Percentiles rank a stretch among this genome's conserved stretches.
These are phyloP conservation scores for Ophiognomonia clavigignenti-juglandacearum DNA, from an alignment of 2,329 filamentous ascomycete genomes.

Conservation along the genomic window DNA sequence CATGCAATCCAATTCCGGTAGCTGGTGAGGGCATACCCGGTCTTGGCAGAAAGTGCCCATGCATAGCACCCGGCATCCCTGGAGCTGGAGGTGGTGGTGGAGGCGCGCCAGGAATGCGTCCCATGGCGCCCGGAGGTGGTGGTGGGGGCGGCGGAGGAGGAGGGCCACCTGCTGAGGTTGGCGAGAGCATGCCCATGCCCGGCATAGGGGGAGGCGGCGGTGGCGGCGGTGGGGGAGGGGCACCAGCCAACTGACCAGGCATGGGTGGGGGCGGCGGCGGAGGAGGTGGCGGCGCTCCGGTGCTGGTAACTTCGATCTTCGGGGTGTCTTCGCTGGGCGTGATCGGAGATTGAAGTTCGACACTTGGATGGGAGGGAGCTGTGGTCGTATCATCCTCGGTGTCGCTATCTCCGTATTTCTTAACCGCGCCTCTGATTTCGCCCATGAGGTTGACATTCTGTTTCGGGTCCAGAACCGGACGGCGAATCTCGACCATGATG, in stretches of 20 bases:
- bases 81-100: constrained; percentile 10
- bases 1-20: constrained; percentile 65
- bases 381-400: constrained; percentile 67
- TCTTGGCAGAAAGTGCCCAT: constrained; percentile 71
- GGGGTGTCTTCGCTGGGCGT: constrained; percentile 60
- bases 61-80: constrained; percentile 58
- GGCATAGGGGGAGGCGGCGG: constrained; percentile 42
- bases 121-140: constrained; percentile 37
- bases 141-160: constrained; percentile 36
- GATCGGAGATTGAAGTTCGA: constrained; percentile 65
- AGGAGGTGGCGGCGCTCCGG: constrained; percentile 33
- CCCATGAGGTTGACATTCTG: constrained; percentile 60
- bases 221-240: constrained; percentile 37
- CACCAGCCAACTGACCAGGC: constrained; percentile 27
- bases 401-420: constrained; percentile 67
- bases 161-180: constrained; percentile 20
- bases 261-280: constrained; percentile 21
- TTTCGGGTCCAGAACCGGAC: constrained; percentile 62
- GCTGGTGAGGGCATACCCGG: constrained; percentile 49
- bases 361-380: constrained; percentile 68
- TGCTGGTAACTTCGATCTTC: constrained; percentile 53
- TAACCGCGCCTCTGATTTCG: constrained; percentile 73
- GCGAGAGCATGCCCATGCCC: constrained; percentile 20
- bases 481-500: constrained; percentile 70
- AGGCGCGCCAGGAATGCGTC: constrained; percentile 16